These are phyloP conservation scores for Globisporangium parvum DNA, from an alignment of 352 stramenopile genomes.

Conservation along the genomic window DNA sequence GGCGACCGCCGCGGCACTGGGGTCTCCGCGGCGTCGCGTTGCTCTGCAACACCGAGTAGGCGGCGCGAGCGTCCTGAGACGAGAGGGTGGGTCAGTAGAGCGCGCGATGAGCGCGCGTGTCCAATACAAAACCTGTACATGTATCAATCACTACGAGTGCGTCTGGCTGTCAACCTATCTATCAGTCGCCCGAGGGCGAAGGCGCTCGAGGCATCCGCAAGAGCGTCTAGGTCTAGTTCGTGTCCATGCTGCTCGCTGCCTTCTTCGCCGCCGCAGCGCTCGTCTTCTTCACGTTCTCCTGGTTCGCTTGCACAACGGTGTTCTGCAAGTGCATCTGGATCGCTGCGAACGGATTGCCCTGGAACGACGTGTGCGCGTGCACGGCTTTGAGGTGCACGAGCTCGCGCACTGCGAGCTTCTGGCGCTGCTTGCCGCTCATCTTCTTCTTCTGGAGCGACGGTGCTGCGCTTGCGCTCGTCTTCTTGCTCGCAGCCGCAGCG, in stretches of 20 bases:
- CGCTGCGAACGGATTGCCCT: conserved; percentile 77
- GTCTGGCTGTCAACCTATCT: too few species aligned
- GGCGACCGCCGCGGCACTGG: conserved; percentile 92
- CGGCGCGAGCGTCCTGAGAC: not conserved
- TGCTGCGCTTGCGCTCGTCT: conserved; percentile 1
- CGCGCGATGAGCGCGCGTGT: not conserved
- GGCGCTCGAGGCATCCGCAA: too few species aligned
- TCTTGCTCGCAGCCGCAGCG: conserved; percentile 20
- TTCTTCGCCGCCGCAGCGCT: conserved; percentile 22
- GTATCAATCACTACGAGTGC: not conserved
- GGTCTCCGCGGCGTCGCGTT: conserved; percentile 90
- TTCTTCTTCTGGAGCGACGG: conserved; percentile 32
- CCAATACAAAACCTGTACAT: conserved; percentile 4
- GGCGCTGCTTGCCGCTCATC: conserved; percentile 74
- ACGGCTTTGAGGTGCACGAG: conserved; percentile 81
- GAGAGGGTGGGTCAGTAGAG: not conserved
- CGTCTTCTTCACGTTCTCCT: conserved; percentile 47
- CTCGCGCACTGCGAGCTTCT: conserved; percentile 80
- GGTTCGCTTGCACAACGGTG: conserved; percentile 76
- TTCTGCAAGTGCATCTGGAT: conserved; percentile 86
- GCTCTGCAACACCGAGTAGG: conserved; percentile 93
- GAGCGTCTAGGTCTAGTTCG: conserved; percentile 12
- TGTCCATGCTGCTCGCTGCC: conserved; percentile 29
- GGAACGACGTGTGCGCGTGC: conserved; percentile 75
- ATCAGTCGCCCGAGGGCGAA: not conserved